Percentiles rank a stretch among this genome's conserved stretches.
Evolutionary conservation across 495 filamentous ascomycete genomes (phyloP).

Genomic region (Penicillium flavigenum): DNA sequence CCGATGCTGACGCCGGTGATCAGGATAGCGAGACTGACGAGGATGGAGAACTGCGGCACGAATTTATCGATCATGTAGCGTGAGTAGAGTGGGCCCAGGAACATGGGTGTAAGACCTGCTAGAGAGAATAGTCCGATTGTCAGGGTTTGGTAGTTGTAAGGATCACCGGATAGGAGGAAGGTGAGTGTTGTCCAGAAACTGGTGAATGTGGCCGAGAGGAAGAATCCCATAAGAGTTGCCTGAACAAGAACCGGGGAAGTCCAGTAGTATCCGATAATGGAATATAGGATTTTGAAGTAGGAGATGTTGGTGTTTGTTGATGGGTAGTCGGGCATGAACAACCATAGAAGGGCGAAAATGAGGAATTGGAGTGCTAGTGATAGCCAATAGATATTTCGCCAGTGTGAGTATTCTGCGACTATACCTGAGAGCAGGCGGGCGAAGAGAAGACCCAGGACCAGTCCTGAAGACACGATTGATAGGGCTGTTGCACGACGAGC

Average conservation of each 20-base stretch:
- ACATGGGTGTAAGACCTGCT: constrained; percentile 69
- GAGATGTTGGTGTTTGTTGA: constrained; percentile 58
- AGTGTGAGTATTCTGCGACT: constrained; percentile 65
- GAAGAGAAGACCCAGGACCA: constrained; percentile 72
- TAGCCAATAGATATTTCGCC: constrained; percentile 81
- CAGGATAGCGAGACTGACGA: constrained; percentile 58
- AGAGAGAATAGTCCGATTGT: constrained; percentile 77
- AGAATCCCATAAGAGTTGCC: constrained; percentile 58
- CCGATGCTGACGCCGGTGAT: constrained; percentile 67
- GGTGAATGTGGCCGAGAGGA: constrained; percentile 60
- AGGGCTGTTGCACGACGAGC: constrained; percentile 63
- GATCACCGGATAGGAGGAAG: constrained; percentile 67
- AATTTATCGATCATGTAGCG: constrained; percentile 69
- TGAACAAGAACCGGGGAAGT: constrained; percentile 69
- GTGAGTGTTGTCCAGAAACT: constrained; percentile 81
- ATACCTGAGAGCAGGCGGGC: constrained; percentile 76
- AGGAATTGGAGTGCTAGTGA: constrained; percentile 69
- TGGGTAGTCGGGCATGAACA: constrained; percentile 81
- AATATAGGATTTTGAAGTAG: constrained; percentile 65
- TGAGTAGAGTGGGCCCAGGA: constrained; percentile 64
- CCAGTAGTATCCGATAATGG: constrained; percentile 59
- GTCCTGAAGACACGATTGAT: constrained; percentile 74
- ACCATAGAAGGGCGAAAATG: constrained; percentile 64
- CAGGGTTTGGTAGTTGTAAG: constrained; percentile 66
- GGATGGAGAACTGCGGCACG: constrained; percentile 61